Evolutionary conservation across 441 rosid species (phyloP).

Genomic region (Bruguiera hainesii): DNA sequence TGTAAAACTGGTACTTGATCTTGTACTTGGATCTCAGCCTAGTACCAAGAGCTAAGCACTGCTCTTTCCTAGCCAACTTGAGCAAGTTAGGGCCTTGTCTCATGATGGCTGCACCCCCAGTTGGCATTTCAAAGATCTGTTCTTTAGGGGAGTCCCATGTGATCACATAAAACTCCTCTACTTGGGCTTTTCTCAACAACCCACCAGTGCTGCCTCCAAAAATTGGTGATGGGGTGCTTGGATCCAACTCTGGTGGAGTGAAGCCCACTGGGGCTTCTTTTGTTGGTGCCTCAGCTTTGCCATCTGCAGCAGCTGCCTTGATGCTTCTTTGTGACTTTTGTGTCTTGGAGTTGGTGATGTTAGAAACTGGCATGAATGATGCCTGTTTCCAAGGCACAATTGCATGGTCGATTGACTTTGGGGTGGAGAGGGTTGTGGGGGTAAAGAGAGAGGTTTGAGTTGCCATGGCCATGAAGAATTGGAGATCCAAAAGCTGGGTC

Average conservation of each 20-base stretch:
- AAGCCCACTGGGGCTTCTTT: conserved; percentile 70
- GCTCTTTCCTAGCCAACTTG: conserved; percentile 86
- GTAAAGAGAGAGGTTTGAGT: conserved; percentile 39
- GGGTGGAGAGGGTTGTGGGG: conserved; percentile 23
- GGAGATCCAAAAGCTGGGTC: neutral
- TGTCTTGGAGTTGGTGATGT: conserved; percentile 6
- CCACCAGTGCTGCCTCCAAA: conserved; percentile 89
- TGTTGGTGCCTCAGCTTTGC: conserved; percentile 26
- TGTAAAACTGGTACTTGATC: conserved; percentile 71
- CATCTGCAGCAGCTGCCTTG: conserved; percentile 29
- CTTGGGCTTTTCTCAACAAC: conserved; percentile 63
- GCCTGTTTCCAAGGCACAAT: conserved; percentile 26
- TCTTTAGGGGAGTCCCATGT: conserved; percentile 81
- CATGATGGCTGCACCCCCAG: conserved; percentile 74
- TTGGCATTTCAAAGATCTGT: conserved; percentile 81
- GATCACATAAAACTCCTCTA: conserved; percentile 78
- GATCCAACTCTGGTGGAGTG: conserved; percentile 73
- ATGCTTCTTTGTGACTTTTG: conserved; percentile 13
- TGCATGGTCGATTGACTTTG: conserved; percentile 15
- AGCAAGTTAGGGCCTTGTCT: conserved; percentile 72
- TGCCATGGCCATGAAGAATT: conserved; percentile 33
- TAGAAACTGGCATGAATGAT: conserved; percentile 12
- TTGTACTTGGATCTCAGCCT: conserved; percentile 78
- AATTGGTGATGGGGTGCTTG: conserved; percentile 72
- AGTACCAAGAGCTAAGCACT: conserved; percentile 72